These are phyloP conservation scores for Arthrinium phaeospermum DNA, from an alignment of 2,329 filamentous ascomycete genomes.

Conservation along the genomic window DNA sequence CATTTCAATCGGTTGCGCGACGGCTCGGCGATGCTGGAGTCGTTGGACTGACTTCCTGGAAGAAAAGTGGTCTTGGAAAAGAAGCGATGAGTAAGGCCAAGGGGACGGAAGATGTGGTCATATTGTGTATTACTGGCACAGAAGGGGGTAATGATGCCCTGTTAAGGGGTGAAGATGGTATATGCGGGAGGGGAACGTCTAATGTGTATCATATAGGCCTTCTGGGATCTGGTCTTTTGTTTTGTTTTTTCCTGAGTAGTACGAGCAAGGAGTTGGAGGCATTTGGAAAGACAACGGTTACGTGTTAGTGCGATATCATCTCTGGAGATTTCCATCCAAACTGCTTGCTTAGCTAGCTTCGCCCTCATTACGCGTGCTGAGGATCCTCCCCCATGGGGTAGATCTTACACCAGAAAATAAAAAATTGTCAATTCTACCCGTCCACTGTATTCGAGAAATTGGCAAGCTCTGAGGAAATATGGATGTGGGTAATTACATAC, in stretches of 20 bases:
- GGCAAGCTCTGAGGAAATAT: background rate
- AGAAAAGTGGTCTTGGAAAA: background rate
- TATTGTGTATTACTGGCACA: background rate
- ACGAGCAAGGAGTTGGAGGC: slow-evolving; percentile 16
- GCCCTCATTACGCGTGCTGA: background rate
- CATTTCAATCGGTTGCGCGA: background rate
- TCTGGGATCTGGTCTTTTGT: background rate
- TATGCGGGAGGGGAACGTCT: background rate
- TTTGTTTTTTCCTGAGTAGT: background rate
- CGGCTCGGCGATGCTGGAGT: background rate
- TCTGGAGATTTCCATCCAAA: background rate
- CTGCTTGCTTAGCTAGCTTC: background rate
- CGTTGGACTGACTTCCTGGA: background rate
- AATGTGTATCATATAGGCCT: slow-evolving; percentile 10
- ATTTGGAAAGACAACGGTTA: slow-evolving; percentile 10
- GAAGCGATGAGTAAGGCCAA: background rate
- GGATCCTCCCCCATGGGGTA: background rate
- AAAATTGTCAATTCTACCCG: background rate
- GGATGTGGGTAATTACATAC: background rate
- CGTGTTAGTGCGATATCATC: slow-evolving; percentile 2
- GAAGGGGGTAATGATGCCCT: background rate
- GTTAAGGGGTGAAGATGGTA: background rate
- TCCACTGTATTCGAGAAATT: background rate
- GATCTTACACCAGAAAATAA: background rate
- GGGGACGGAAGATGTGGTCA: background rate